Conservation (phyloP, 805 yeast genomes). For the Lipomyces mesembrius region DNA sequence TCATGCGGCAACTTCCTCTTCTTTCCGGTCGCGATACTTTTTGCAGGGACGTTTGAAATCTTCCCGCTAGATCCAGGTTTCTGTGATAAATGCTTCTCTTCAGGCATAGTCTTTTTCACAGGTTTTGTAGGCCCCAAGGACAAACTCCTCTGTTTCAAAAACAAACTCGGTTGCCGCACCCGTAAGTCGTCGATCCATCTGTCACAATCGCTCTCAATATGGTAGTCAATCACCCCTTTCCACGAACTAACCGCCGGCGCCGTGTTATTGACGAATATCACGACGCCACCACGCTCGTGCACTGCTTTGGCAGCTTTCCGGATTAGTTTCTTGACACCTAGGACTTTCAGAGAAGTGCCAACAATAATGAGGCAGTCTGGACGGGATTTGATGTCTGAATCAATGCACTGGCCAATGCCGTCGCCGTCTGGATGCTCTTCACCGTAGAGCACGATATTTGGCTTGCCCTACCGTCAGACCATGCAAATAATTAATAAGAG, state of each 20-base stretch:
- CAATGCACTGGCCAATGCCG: conserved; percentile 69
- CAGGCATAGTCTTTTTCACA: not conserved
- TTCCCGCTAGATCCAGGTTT: not conserved
- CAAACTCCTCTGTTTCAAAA: conserved; percentile 41
- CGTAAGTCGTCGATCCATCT: conserved; percentile 67
- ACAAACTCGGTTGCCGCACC: conserved; percentile 62
- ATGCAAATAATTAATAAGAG: not conserved
- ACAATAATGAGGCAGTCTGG: conserved; percentile 85
- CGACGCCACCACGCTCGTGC: conserved; percentile 79
- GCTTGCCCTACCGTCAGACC: conserved; percentile 44
- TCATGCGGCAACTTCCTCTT: not conserved
- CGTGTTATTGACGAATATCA: conserved; percentile 69
- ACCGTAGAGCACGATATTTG: conserved; percentile 89
- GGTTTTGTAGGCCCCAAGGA: conserved; percentile 16
- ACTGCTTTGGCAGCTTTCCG: conserved; percentile 67
- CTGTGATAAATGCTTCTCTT: not conserved
- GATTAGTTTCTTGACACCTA: conserved; percentile 83
- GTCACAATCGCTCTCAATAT: conserved; percentile 80
- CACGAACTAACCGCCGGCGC: conserved; percentile 59
- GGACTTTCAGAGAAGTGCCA: conserved; percentile 92
- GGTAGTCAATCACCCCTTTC: conserved; percentile 77
- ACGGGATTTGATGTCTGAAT: conserved; percentile 59
- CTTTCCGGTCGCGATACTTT: not conserved
- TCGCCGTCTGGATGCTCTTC: conserved; percentile 92
- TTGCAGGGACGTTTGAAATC: not conserved